Percentiles rank a stretch among this genome's conserved stretches.
Conservation (phyloP, 208 protist genomes). For the Herpetomonas tarakana region DNA sequence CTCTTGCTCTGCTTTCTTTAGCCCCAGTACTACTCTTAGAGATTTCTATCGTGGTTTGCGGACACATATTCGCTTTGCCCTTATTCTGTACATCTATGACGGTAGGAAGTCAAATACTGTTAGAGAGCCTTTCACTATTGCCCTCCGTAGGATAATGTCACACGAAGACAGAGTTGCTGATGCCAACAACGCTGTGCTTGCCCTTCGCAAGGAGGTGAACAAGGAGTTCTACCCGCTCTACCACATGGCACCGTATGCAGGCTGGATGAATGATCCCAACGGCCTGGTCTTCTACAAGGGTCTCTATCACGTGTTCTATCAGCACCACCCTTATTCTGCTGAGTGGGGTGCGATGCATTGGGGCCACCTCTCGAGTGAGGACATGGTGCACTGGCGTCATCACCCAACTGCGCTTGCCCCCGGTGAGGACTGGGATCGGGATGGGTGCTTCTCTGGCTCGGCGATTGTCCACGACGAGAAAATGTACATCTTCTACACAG, state of each 20-base stretch:
- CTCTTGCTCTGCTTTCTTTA: too few species aligned
- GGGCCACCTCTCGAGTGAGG: conserved; percentile 55
- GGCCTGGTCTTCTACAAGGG: conserved; percentile 50
- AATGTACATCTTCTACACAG: conserved; percentile 56
- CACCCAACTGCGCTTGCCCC: conserved; percentile 53
- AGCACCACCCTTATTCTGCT: conserved; percentile 43
- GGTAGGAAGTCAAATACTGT: too few species aligned
- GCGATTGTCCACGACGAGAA: conserved; percentile 49
- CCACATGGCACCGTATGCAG: conserved; percentile 50
- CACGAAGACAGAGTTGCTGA: conserved; percentile 34
- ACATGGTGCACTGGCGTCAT: conserved; percentile 62
- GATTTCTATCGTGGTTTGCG: too few species aligned
- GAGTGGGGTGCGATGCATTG: conserved; percentile 61
- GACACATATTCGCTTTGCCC: too few species aligned
- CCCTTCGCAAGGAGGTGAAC: conserved; percentile 26
- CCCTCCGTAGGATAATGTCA: too few species aligned
- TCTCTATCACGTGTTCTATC: conserved; percentile 63
- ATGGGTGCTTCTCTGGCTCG: conserved; percentile 50
- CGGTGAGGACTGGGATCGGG: conserved; percentile 58
- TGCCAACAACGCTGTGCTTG: conserved; percentile 44
- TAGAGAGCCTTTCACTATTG: too few species aligned
- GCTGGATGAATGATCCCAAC: conserved; percentile 49
- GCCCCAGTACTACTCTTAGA: too few species aligned
- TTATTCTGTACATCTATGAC: too few species aligned
- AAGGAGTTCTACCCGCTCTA: conserved; percentile 50